Base-by-base conservation (phyloP, 2,329 filamentous ascomycete species). In the Penicillium sp. region DNA sequence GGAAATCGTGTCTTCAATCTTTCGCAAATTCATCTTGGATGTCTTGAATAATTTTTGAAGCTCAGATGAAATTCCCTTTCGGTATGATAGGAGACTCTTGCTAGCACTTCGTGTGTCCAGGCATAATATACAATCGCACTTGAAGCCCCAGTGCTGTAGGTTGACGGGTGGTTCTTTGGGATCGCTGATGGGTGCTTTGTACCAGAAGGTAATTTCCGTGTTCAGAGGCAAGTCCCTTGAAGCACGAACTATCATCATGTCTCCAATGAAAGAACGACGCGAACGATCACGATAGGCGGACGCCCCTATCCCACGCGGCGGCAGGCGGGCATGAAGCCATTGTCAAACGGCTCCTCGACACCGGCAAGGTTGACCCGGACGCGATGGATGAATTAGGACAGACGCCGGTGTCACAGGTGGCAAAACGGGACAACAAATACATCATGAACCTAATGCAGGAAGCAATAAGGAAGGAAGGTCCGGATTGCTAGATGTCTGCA, bases 191-290 rank as follows among this genome's bases (percentile, higher is more conserved):
- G 71, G 65, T 3, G 52, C 16, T 3, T 60, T 53, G 59, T 83
- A 83, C 44, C 60, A 60, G 53, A 78, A 75, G 1, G 65, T 61
- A 7, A 85, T 60, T 64, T 86, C 82, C 0, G 80, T 76, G 29
- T 72, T 70, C 0, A 76, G 59, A 0, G 71, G 59, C 0, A 85
- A 65, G 42, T 81, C 74, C 10, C 61, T 61, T 0, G 74, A 67
- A 0, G 82, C 82, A 8, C 80, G 78, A 22, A 84, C 49, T 8
- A 84, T 73, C 59, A 76, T 72, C 71, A 85, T 75, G 61, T 85
- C 81, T 3, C 82, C 81, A 37, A 85, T 81, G 62, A 83, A 84
- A 1, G 75, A 67, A 16, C 78, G 78, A 0, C n/a, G n/a, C n/a
- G n/a, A n/a, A n/a, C n/a, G n/a, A n/a, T n/a, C n/a, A n/a, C n/a